phyloP scores from a whole-genome alignment of 1,284 basidiomycete species.

The Austroboletus sp. region DNA sequence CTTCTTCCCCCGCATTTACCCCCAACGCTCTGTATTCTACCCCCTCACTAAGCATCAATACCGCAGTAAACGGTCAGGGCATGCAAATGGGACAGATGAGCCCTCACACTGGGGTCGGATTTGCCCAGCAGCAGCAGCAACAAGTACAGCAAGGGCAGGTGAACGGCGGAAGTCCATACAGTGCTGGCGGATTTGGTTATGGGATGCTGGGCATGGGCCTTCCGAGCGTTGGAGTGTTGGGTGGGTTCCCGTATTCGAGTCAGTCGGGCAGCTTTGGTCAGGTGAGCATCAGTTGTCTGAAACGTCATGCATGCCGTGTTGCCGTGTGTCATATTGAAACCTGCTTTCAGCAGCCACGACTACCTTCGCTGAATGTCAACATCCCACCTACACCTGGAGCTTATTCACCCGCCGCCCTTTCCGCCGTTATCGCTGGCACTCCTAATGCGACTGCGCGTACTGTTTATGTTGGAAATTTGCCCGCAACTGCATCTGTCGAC shows the following conservation, averaged over 20 bases:
- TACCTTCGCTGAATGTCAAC: conserved; percentile 61
- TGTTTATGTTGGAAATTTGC: conserved; percentile 95
- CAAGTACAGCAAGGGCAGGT: conserved; percentile 33
- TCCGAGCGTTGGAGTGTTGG: conserved; percentile 60
- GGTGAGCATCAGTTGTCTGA: conserved; percentile 34
- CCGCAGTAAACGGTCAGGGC: conserved; percentile 46
- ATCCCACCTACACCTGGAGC: conserved; percentile 48
- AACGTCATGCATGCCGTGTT: not conserved
- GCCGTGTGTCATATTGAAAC: conserved; percentile 21
- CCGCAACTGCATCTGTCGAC: conserved; percentile 92
- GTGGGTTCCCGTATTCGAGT: conserved; percentile 61
- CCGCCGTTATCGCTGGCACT: conserved; percentile 57
- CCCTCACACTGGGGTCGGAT: conserved; percentile 46
- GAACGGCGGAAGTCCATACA: conserved; percentile 42
- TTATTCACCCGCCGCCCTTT: conserved; percentile 69
- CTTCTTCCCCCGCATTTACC: conserved; percentile 41
- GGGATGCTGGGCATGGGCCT: conserved; percentile 72
- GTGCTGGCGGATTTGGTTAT: conserved; percentile 50
- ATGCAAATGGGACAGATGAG: conserved; percentile 55
- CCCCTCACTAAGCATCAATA: conserved; percentile 61
- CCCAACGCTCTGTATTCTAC: conserved; percentile 60
- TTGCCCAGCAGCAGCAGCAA: conserved; percentile 45
- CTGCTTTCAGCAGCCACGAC: conserved; percentile 46
- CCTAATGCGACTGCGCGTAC: conserved; percentile 76
- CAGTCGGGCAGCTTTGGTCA: conserved; percentile 65